Base-by-base conservation (phyloP, 495 filamentous ascomycete species). In the Ascobolus immersus region DNA sequence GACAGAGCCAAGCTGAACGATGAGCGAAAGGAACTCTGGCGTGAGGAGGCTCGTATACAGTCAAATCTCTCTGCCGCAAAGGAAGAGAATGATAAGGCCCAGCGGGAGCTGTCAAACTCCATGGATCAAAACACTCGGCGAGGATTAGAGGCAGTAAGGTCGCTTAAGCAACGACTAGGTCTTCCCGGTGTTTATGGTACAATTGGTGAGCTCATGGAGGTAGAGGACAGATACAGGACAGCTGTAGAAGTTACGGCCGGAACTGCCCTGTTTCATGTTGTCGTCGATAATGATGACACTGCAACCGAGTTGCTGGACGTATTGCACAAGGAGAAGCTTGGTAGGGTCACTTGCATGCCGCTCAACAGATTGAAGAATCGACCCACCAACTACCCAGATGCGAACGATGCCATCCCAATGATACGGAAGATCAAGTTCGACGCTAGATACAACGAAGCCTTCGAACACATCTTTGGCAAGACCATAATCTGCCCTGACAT, bases 301-400 rank as follows among this genome's bases (percentile, higher is more conserved):
- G 80, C 80, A 0, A 77, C 78, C 1, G 65, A 65, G 34, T 69
- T 90, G 11, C 60, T 81, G 10, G 74, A 84, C 43, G 63, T 73
- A 10, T 59, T 99, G 14, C 69, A 80, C 47, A 76, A 74, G 34
- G 67, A 72, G 35, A 72, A 66, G 36, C 67, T 73, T 12, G 86
- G 86, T n/a, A 69, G 86, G 44, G 62, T 94, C 18, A 94, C 89
- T 1, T 93, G 91, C 43, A 80, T 99, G 69, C 86, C 86, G 1
- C 58, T 99, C 7, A 81, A 79, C 33, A 69, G 77, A 14, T 55
- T 94, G 23, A 65, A 65, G 25, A 62, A 69, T 2, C 69, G 64
- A 38, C 57, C 64, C 4, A 50, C 61, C 15, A 81, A 81, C 38
- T 65, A 90, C 43, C 89, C 86, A 4, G 71, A 73, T 30, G 74